These are phyloP conservation scores for Debaryomyces sp. DNA, from an alignment of 1,139 yeast species.

Conservation along the genomic window DNA sequence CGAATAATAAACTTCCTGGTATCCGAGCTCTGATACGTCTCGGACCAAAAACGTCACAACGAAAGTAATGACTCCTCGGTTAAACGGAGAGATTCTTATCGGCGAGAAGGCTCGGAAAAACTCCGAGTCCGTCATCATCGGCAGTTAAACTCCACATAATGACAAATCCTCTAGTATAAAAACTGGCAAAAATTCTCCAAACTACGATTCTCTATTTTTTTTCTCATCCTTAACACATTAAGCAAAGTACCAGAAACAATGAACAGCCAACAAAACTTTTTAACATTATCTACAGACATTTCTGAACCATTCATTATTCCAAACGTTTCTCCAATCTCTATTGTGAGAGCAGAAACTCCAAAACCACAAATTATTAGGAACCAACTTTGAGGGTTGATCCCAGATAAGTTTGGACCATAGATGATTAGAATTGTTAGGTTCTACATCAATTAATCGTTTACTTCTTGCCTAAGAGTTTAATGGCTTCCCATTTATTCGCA, in stretches of 20 bases:
- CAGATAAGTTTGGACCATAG: not conserved
- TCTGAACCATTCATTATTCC: constrained; percentile 68
- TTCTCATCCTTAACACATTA: not conserved
- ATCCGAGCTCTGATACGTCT: not conserved
- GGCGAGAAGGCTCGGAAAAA: constrained; percentile 3
- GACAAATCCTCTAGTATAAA: not conserved
- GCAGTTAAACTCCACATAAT: constrained; percentile 1
- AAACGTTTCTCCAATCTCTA: constrained; percentile 60
- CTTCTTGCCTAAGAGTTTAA: not conserved
- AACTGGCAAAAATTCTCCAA: not conserved
- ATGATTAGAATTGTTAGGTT: not conserved
- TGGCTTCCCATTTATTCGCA: not conserved
- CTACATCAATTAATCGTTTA: not conserved
- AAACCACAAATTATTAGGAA: not conserved
- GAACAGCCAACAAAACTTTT: constrained; percentile 26
- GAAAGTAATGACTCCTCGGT: not conserved
- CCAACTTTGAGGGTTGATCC: not conserved
- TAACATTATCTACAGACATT: constrained; percentile 57
- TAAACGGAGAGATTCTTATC: not conserved
- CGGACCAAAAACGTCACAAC: not conserved
- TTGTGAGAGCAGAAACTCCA: constrained; percentile 14
- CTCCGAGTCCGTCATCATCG: constrained; percentile 1
- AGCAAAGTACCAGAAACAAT: not conserved
- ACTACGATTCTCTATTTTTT: not conserved
- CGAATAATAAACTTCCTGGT: not conserved